phyloP scores from a whole-genome alignment of 2,329 filamentous ascomycete genomes.

The Fusarium udum region DNA sequence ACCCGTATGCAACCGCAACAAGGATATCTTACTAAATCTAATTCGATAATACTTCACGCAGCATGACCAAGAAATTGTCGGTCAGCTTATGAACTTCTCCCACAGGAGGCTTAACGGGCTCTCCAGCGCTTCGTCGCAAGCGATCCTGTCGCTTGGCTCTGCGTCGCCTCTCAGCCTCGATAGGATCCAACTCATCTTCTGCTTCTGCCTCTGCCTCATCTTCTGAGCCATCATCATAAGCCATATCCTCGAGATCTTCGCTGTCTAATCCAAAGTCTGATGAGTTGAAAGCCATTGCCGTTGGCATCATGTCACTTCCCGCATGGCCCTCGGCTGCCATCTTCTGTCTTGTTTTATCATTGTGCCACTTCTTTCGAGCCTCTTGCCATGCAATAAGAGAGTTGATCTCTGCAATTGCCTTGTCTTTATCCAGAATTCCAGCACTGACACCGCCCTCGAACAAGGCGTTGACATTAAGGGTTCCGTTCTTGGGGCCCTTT shows the following conservation, averaged over 20 bases:
- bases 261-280: constrained; percentile 91
- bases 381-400: constrained; percentile 92
- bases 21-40: constrained; percentile 51
- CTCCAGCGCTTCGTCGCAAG: constrained; percentile 80
- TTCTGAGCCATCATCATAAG: constrained; percentile 76
- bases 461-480: constrained; percentile 92
- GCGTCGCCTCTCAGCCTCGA: constrained; percentile 83
- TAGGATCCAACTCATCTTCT: constrained; percentile 85
- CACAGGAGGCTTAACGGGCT: constrained; percentile 84
- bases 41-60: constrained; percentile 81
- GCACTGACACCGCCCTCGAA: constrained; percentile 81
- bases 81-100: constrained; percentile 81
- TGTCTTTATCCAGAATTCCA: constrained; percentile 73
- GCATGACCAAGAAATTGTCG: constrained; percentile 82
- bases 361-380: constrained; percentile 96
- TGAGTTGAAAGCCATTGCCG: constrained; percentile 73
- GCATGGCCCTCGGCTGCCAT: constrained; percentile 84
- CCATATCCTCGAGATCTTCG: constrained; percentile 86
- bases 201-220: constrained; percentile 76
- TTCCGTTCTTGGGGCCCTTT: constrained; percentile 84
- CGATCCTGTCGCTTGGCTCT: constrained; percentile 81
- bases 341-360: constrained; percentile 97
- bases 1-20: constrained; percentile 5
- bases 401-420: constrained; percentile 83
- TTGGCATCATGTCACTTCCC: constrained; percentile 60